Base-by-base conservation (phyloP, 2,329 filamentous ascomycete species). In the Leptographium procerum region DNA sequence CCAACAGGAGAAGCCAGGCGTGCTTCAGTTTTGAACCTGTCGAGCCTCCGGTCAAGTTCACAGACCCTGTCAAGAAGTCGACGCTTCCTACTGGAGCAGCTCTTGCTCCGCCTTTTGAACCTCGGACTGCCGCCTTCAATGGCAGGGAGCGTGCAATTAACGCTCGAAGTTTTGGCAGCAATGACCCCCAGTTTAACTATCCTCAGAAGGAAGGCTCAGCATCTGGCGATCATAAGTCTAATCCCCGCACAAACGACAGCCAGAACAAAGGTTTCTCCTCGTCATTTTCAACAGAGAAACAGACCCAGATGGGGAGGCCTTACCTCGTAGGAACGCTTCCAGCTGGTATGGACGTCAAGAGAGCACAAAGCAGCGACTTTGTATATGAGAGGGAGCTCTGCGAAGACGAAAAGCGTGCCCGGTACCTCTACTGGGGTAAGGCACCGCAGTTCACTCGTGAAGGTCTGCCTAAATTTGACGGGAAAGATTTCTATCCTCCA, bases 391-490 rank as follows among this genome's bases (percentile, higher is more conserved):
- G 83, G 56, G 72, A 78, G n/a, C 69, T 86, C 34, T 85, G 77
- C 0, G 73, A 78, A 3, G 81, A 82, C 55, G 83, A 86, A 65
- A 69, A 78, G 52, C 77, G 78, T 57, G 80, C 83, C 61, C 78
- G 82, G 51, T 76, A 79, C 61, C 69, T 84, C 62, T 85, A 83
- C 66, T 86, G 82, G 80, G 81, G 79, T 11, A 77, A 79, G 50
- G 76, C 78, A 19, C 76, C 81, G 48, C 73, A 70, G 33, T 74
- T 77, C 62, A 72, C 74, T 14, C 73, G 77, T 54, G 74, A 71
- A 36, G 79, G 81, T 2, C 70, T 85, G 47, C 82, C 83, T 36
- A 85, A 82, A 67, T 86, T 83, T 64, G 82, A 86, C 63, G 82
- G 83, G 28, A 84, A 82, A 66, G 76, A 85, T 66, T 85, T 85